These are phyloP conservation scores for Citrullus colocynthis DNA, from an alignment of 306 rosid genomes.

Conservation along the genomic window DNA sequence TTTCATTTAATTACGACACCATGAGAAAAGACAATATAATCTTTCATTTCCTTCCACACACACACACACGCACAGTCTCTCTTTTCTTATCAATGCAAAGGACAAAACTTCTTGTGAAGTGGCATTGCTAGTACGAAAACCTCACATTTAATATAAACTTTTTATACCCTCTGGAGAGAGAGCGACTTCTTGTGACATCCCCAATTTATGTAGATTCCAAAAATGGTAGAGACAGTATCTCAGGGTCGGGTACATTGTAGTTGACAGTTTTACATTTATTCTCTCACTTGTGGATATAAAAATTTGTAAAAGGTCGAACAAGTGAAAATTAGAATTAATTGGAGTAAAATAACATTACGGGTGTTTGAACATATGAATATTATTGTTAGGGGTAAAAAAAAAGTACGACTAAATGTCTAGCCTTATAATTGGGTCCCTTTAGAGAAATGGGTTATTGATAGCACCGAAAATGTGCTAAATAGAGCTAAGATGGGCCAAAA, in stretches of 20 bases:
- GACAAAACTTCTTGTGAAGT: slow-evolving; percentile 1
- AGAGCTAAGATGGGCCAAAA: too few relatives aligned
- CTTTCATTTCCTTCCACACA: neutral
- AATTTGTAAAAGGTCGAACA: too few relatives aligned
- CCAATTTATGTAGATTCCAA: neutral
- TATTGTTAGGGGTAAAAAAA: too few relatives aligned
- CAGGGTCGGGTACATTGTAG: fast-evolving
- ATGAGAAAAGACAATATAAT: neutral
- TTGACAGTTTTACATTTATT: too few relatives aligned
- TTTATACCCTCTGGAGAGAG: neutral
- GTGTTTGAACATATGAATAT: too few relatives aligned
- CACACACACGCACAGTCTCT: neutral
- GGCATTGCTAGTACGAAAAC: neutral
- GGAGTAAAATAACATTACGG: too few relatives aligned
- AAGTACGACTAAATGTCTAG: too few relatives aligned
- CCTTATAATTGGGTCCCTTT: too few relatives aligned
- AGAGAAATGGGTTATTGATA: too few relatives aligned
- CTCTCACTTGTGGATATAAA: too few relatives aligned
- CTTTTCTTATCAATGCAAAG: neutral
- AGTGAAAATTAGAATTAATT: too few relatives aligned
- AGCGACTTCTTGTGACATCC: neutral
- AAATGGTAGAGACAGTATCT: neutral
- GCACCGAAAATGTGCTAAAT: too few relatives aligned
- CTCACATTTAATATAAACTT: neutral
- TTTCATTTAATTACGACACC: neutral